Conservation (phyloP, 495 filamentous ascomycete genomes). For the Arthonia radiata region DNA sequence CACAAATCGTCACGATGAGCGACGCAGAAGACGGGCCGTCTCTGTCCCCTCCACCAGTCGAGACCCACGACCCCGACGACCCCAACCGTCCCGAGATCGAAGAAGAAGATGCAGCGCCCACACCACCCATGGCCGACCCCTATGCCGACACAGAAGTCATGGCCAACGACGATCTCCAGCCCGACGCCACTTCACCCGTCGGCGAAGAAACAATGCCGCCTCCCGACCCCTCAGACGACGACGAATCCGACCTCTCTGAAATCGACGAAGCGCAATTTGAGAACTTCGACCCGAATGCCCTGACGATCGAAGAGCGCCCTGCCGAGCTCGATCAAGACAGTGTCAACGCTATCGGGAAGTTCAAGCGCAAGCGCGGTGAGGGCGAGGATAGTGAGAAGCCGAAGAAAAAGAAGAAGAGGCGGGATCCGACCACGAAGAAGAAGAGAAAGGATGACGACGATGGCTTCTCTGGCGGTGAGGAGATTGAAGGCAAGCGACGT, state of each 20-base stretch:
- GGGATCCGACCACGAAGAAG: conserved; percentile 47
- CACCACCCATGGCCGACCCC: conserved; percentile 14
- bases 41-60: conserved; percentile 16
- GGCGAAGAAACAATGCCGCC: conserved; percentile 17
- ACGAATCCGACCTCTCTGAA: conserved; percentile 34
- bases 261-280: conserved; percentile 88
- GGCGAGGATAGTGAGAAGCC: conserved; percentile 27
- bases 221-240: conserved; percentile 34
- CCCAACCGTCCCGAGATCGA: conserved; percentile 16
- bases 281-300: conserved; percentile 59
- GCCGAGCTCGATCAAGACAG: conserved; percentile 71
- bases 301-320: conserved; percentile 52
- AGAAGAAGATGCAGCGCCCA: conserved; percentile 18
- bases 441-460: conserved; percentile 26
- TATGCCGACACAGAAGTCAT: conserved; percentile 15
- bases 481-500: conserved; percentile 26
- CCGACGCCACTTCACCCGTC: conserved; percentile 6
- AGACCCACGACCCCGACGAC: conserved; percentile 18
- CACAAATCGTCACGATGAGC: too few species aligned
- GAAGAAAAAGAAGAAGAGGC: conserved; percentile 47
- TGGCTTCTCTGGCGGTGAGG: conserved; percentile 28
- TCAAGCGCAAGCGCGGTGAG: conserved; percentile 57
- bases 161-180: conserved; percentile 16
- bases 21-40: too few species aligned
- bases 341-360: conserved; percentile 38